These are phyloP conservation scores for Tetradesmus lagerheimii DNA, from an alignment of 139 green algal species.

Conservation along the genomic window DNA sequence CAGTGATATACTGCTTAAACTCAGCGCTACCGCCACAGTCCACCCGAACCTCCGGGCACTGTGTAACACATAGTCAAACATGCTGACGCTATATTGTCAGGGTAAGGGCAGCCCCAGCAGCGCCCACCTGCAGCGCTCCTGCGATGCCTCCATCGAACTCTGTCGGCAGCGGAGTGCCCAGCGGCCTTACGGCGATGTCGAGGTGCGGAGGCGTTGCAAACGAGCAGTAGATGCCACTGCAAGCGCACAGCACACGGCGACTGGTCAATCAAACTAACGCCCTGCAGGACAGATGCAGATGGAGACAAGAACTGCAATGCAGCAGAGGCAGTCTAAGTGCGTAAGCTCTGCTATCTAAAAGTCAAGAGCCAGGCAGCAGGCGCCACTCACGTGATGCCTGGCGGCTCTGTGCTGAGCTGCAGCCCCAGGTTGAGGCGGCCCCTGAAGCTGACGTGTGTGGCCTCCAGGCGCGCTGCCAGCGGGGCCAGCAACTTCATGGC, in stretches of 20 bases:
- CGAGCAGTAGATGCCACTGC: constrained; percentile 31
- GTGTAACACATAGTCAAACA: not conserved
- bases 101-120: not conserved
- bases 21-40: too few relatives aligned
- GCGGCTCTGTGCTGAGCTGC: constrained; percentile 15
- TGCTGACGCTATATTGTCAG: not conserved
- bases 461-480: constrained; percentile 25
- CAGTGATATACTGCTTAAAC: too few relatives aligned
- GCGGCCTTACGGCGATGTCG: constrained; percentile 1
- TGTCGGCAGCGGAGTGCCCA: not conserved
- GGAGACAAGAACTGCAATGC: too few relatives aligned
- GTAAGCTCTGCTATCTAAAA: too few relatives aligned
- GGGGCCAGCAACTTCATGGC: not conserved
- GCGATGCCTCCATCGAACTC: constrained; percentile 17
- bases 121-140: not conserved
- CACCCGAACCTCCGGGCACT: too few relatives aligned
- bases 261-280: too few relatives aligned
- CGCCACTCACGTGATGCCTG: constrained; percentile 32
- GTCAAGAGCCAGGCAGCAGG: not conserved
- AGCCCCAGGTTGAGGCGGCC: constrained; percentile 18
- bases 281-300: too few relatives aligned
- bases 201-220: constrained; percentile 8
- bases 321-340: too few relatives aligned
- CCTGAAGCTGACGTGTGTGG: not conserved
- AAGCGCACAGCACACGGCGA: not conserved